phyloP scores from a whole-genome alignment of 805 yeast species.

The Jamesozyma jinghongensis region DNA sequence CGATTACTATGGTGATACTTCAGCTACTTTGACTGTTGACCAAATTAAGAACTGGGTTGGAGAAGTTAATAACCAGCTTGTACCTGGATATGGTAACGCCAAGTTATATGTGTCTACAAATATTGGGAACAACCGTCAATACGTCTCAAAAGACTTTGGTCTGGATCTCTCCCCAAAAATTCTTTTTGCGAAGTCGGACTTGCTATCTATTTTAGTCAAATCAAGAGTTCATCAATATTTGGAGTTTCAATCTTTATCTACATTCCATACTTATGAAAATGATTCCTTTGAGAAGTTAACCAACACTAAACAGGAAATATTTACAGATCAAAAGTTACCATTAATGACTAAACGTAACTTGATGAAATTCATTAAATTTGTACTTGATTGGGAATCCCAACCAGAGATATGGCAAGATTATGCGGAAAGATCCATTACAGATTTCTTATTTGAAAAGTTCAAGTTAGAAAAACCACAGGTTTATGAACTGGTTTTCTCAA shows the following conservation, averaged over 20 bases:
- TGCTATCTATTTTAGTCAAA: constrained; percentile 66
- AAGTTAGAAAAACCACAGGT: constrained; percentile 65
- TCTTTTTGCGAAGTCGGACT: constrained; percentile 83
- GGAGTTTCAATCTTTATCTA: constrained; percentile 82
- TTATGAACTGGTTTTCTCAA: constrained; percentile 74
- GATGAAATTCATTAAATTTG: constrained; percentile 89
- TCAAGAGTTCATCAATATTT: constrained; percentile 84
- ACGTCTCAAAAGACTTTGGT: constrained; percentile 67
- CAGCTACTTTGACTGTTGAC: constrained; percentile 79
- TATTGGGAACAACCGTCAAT: constrained; percentile 29
- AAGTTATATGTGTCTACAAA: constrained; percentile 68
- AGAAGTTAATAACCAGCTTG: constrained; percentile 43
- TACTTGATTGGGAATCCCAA: constrained; percentile 57
- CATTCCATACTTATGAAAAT: constrained; percentile 89
- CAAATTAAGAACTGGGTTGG: constrained; percentile 79
- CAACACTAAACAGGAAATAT: constrained; percentile 84
- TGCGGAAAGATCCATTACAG: constrained; percentile 45
- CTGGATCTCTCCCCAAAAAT: constrained; percentile 82
- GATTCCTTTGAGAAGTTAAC: constrained; percentile 82
- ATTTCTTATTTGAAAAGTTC: constrained; percentile 56
- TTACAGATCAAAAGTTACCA: constrained; percentile 74
- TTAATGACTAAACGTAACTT: constrained; percentile 63
- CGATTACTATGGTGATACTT: constrained; percentile 79
- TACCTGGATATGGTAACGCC: constrained; percentile 52
- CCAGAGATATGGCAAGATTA: constrained; percentile 49